Percentiles rank a stretch among this genome's conserved stretches.
Conservation (phyloP, 2,329 filamentous ascomycete genomes). For the Gaeumannomyces sp. region DNA sequence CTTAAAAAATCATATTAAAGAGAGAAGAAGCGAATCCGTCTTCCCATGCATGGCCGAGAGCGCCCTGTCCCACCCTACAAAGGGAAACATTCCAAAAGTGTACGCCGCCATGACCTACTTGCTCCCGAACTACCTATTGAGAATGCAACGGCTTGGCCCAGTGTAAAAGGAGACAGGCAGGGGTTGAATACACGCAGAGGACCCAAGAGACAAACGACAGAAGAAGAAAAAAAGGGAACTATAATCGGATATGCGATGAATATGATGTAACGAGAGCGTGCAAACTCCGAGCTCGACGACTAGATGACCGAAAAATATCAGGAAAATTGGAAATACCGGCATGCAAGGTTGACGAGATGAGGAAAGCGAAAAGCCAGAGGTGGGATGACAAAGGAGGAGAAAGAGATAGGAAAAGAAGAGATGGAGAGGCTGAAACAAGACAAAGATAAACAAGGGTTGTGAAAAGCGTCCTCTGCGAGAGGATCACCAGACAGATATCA, state of each 20-base stretch:
- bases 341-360: background rate
- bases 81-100: too few relatives aligned
- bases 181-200: background rate
- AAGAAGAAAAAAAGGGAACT: too few relatives aligned
- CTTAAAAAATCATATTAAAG: too few relatives aligned
- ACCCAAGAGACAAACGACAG: conserved; percentile 14
- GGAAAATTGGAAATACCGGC: background rate
- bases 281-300: too few relatives aligned
- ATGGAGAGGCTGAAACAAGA: conserved; percentile 2
- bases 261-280: too few relatives aligned
- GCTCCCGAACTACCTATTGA: too few relatives aligned
- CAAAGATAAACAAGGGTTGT: background rate
- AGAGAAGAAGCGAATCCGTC: too few relatives aligned
- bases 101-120: too few relatives aligned
- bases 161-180: conserved; percentile 4
- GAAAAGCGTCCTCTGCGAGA: background rate
- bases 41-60: too few relatives aligned
- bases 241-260: too few relatives aligned
- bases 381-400: background rate
- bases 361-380: background rate
- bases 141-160: background rate
- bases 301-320: background rate
- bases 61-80: too few relatives aligned
- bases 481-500: background rate
- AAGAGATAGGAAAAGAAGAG: background rate